Evolutionary conservation across 768 basidiomycete genomes (phyloP).

Genomic region (Zangia roseola): DNA sequence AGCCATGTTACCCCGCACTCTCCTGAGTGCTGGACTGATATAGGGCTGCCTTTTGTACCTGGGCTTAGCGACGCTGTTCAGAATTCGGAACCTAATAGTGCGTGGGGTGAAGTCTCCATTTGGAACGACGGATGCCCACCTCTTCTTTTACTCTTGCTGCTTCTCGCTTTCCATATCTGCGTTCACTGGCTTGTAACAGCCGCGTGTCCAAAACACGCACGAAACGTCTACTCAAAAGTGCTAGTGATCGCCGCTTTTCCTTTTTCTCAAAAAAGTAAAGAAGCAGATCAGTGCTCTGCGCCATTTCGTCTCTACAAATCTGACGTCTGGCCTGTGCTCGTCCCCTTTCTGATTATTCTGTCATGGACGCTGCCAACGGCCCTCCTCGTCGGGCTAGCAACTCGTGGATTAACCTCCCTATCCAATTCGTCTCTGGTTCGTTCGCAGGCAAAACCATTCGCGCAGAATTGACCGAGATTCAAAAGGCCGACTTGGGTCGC

Average conservation of each 20-base stretch:
- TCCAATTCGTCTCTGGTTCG: slow-evolving; percentile 57
- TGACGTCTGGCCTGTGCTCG: neutral
- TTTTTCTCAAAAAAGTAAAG: too few relatives aligned
- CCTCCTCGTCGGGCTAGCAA: slow-evolving; percentile 26
- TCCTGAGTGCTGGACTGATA: neutral
- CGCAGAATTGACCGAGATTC: slow-evolving; percentile 56
- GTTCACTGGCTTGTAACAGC: too few relatives aligned
- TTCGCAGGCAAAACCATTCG: slow-evolving; percentile 57
- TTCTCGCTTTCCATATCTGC: slow-evolving; percentile 8
- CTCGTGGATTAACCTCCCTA: slow-evolving; percentile 38
- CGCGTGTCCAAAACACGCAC: too few relatives aligned
- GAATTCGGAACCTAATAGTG: slow-evolving; percentile 9
- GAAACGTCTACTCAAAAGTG: too few relatives aligned
- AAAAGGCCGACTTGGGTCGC: slow-evolving; percentile 66
- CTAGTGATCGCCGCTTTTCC: too few relatives aligned
- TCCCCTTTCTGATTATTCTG: too few relatives aligned
- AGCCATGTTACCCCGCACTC: neutral
- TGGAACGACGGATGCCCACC: slow-evolving; percentile 17
- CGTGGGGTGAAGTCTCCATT: slow-evolving; percentile 20
- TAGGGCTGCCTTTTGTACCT: slow-evolving; percentile 5
- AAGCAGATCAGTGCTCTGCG: slow-evolving; percentile 5
- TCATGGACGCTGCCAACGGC: slow-evolving; percentile 12
- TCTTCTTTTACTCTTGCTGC: neutral
- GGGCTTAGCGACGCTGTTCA: slow-evolving; percentile 9
- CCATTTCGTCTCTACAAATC: too few relatives aligned